These are phyloP conservation scores for Leishmania gerbilli DNA, from an alignment of 208 protist genomes.

Conservation along the genomic window DNA sequence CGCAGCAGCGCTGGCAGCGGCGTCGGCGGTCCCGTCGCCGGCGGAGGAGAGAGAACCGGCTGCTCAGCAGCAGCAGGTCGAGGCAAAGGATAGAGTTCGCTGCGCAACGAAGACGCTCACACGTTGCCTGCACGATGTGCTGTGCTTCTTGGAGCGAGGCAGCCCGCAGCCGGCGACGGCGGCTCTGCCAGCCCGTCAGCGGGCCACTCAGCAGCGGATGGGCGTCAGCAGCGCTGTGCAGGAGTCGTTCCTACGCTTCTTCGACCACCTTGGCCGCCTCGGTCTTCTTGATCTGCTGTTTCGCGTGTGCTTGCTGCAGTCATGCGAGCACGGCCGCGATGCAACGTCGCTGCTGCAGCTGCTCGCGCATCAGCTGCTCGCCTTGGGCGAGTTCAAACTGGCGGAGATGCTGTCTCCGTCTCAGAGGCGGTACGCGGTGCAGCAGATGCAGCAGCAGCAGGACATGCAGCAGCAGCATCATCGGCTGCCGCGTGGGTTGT, in stretches of 20 bases:
- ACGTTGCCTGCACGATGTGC: constrained; percentile 33
- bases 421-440: constrained; percentile 15
- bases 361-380: constrained; percentile 51
- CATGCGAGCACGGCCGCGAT: constrained; percentile 58
- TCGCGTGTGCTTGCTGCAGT: constrained; percentile 40
- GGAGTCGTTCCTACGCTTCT: constrained; percentile 31
- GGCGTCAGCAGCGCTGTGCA: constrained; percentile 6
- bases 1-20: background rate
- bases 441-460: background rate
- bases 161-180: constrained; percentile 21
- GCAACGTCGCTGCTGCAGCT: constrained; percentile 64
- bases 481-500: constrained; percentile 5
- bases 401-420: constrained; percentile 22
- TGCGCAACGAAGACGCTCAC: constrained; percentile 10
- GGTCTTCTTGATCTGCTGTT: constrained; percentile 59
- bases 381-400: constrained; percentile 36
- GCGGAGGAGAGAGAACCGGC: background rate
- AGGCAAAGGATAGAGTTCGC: background rate
- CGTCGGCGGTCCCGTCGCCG: background rate
- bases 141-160: constrained; percentile 32
- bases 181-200: constrained; percentile 24
- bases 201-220: constrained; percentile 15
- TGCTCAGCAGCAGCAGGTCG: background rate
- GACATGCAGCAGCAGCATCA: constrained; percentile 7
- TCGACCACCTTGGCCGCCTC: constrained; percentile 47